These are phyloP conservation scores for Domatiomyces globalis DNA, from an alignment of 2,329 filamentous ascomycete genomes.

Conservation along the genomic window DNA sequence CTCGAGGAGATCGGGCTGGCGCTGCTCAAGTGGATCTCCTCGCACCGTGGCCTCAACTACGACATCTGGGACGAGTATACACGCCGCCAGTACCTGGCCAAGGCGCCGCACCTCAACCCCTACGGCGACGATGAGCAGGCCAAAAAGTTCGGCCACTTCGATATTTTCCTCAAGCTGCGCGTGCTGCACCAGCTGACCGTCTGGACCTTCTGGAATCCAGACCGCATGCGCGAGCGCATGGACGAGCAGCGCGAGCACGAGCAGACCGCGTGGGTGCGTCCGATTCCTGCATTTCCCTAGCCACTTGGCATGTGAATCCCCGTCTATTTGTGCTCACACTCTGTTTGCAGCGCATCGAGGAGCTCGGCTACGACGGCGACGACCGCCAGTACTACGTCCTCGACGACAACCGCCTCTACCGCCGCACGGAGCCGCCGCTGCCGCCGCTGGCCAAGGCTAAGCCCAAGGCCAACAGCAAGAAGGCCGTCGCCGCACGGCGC, in stretches of 20 bases:
- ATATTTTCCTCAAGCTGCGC: constrained; percentile 61
- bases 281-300: too few species aligned
- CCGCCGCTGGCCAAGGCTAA: constrained; percentile 42
- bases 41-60: constrained; percentile 73
- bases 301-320: too few species aligned
- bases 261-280: constrained; percentile 66
- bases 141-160: constrained; percentile 63
- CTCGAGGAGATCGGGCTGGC: constrained; percentile 71
- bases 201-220: constrained; percentile 78
- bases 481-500: constrained; percentile 44
- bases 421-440: constrained; percentile 60
- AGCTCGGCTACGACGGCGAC: constrained; percentile 66
- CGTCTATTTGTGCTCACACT: constrained; percentile 7
- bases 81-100: constrained; percentile 73
- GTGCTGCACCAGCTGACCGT: constrained; percentile 79
- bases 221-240: constrained; percentile 76
- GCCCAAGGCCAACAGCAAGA: constrained; percentile 51
- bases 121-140: constrained; percentile 67
- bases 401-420: constrained; percentile 87
- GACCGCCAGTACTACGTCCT: constrained; percentile 81
- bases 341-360: constrained; percentile 29
- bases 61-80: constrained; percentile 92
- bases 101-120: constrained; percentile 64
- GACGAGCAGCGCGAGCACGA: constrained; percentile 64
- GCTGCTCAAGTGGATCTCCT: constrained; percentile 83